Conservation (phyloP, 2,329 filamentous ascomycete species). For the Stagonosporopsis cucurbitacearum region DNA sequence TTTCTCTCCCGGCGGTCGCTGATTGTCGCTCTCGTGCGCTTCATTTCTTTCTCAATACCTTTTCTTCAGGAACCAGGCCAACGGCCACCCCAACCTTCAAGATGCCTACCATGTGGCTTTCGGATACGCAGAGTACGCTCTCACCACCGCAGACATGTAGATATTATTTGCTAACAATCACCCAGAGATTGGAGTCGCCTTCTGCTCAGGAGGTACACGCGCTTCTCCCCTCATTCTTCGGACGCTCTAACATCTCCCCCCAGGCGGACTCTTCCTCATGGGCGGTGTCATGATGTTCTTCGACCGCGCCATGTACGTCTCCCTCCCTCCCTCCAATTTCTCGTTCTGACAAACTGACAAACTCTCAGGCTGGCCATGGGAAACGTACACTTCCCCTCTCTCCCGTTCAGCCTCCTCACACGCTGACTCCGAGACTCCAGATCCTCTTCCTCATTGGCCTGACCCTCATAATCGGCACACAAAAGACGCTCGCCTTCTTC, state of each 20-base stretch:
- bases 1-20: no score
- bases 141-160: neutral
- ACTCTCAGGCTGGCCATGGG: slow-evolving; percentile 86
- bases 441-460: slow-evolving; percentile 98
- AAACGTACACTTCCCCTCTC: slow-evolving; percentile 66
- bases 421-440: slow-evolving; percentile 53
- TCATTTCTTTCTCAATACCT: neutral
- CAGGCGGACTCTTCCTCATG: slow-evolving; percentile 93
- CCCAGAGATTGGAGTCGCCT: slow-evolving; percentile 92
- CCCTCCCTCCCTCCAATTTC: neutral
- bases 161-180: neutral
- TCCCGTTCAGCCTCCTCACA: neutral
- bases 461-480: slow-evolving; percentile 90
- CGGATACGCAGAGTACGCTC: slow-evolving; percentile 87
- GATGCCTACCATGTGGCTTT: slow-evolving; percentile 92
- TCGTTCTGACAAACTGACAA: slow-evolving; percentile 14
- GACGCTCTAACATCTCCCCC: slow-evolving; percentile 18
- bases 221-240: neutral
- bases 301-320: slow-evolving; percentile 84
- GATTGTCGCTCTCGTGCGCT: neutral
- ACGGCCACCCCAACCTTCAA: slow-evolving; percentile 24
- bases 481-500: slow-evolving; percentile 94
- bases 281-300: slow-evolving; percentile 97
- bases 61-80: neutral
- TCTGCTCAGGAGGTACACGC: slow-evolving; percentile 93